Evolutionary conservation across 192 early-diverging fungal species (phyloP).

Genomic region (Dispira parvispora): DNA sequence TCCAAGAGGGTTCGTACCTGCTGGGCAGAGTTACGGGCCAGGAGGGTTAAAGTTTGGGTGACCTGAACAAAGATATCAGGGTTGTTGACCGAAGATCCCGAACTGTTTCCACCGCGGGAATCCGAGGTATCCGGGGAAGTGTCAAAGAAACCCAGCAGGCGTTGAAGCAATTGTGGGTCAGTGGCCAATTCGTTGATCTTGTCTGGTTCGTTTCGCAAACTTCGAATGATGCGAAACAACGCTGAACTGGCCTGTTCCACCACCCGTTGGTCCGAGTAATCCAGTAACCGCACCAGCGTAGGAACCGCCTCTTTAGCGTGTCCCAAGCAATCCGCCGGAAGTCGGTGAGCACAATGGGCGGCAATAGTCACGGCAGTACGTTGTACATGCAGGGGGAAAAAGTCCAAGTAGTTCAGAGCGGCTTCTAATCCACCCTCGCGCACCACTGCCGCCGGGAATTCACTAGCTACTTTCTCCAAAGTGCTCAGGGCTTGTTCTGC

Average conservation of each 20-base stretch:
- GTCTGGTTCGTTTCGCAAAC: slow-evolving; percentile 32
- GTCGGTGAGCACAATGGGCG: slow-evolving; percentile 39
- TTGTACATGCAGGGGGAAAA: slow-evolving; percentile 75
- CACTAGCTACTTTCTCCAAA: slow-evolving; percentile 60
- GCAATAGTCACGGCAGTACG: slow-evolving; percentile 61
- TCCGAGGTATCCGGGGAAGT: too few species aligned
- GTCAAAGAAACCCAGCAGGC: neutral
- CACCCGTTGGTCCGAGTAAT: slow-evolving; percentile 52
- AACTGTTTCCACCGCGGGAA: too few species aligned
- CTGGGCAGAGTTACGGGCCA: neutral
- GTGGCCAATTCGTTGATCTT: slow-evolving; percentile 41
- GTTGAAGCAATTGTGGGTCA: neutral
- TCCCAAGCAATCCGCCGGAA: slow-evolving; percentile 32
- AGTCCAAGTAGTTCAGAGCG: slow-evolving; percentile 70
- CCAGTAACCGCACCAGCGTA: slow-evolving; percentile 48
- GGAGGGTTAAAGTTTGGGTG: neutral
- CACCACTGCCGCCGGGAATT: slow-evolving; percentile 49
- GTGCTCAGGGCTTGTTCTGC: slow-evolving; percentile 70
- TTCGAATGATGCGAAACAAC: slow-evolving; percentile 44
- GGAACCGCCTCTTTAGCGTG: slow-evolving; percentile 51
- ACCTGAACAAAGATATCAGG: neutral
- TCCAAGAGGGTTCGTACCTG: neutral
- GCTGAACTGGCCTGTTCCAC: slow-evolving; percentile 49
- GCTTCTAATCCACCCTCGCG: slow-evolving; percentile 58
- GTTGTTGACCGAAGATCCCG: neutral